Evolutionary conservation across 2,329 filamentous ascomycete species (phyloP), one percentile per base, ranked within the genome.

Genomic region (Cryphonectria naterciae): DNA sequence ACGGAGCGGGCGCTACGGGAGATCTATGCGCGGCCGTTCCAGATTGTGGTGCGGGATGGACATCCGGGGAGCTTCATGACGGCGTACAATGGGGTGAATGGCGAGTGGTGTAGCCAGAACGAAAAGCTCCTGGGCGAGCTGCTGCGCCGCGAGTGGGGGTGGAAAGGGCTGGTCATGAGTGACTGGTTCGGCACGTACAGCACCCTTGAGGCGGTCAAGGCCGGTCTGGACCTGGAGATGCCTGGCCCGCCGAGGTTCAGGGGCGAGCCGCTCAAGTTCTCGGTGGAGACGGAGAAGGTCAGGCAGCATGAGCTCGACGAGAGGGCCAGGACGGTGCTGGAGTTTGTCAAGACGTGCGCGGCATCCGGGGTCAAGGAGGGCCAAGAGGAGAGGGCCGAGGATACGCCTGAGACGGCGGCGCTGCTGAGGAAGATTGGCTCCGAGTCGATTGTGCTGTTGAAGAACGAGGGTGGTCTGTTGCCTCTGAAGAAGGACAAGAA

Each of bases 381-480:
- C 28, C 87, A 85, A 0, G 81, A 84, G 0, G 88, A 91, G 77
- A 81, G 80, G 65, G 84, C 82, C 0, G 81, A 84, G 10, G 83
- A 93, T 76, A 91, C 87, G 0, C 84, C 86, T 0, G 86, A 92
- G 77, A 89, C 89, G 52, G 86, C 89, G 5, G 86, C 85, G 22
- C 82, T 94, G 62, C 85, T 93, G 32, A 86, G 92, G 25, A 84
- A 86, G 68, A 85, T 92, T 35, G 91, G 90, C 25, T 87, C 89
- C 5, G 91, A 94, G 77, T 89, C 89, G 4, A 89, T 93, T 11
- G 91, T 94, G 1, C 83, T 95, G 17, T 81, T 94, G 65, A 93
- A 94, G 81, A 95, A 95, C 74, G 86, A 93, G 17, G 85, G 86
- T 52, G 83, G 82, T 19, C 78, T 91, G 0, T 82, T 95, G 1